Conservation (phyloP, 495 filamentous ascomycete species). For the Penicillium samsonianum region DNA sequence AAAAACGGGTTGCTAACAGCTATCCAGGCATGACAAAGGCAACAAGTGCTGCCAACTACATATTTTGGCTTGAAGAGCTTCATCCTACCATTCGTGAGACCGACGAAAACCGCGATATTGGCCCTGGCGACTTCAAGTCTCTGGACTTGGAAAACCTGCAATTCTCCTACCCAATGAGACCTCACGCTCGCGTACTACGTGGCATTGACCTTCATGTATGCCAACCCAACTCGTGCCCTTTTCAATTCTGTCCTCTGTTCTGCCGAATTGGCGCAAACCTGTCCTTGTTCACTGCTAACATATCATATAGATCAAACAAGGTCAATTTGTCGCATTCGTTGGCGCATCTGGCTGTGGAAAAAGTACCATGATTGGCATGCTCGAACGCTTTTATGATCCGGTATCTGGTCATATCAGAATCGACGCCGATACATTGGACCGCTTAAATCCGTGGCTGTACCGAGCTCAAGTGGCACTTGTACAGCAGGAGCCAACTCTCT, state of each 20-base stretch:
- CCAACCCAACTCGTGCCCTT: neutral
- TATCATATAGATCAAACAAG: conserved; percentile 23
- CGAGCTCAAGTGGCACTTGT: conserved; percentile 38
- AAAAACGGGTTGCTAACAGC: neutral
- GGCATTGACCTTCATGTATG: conserved; percentile 17
- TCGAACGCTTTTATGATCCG: conserved; percentile 58
- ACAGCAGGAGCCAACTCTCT: conserved; percentile 45
- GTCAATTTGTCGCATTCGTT: conserved; percentile 53
- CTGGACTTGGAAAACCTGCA: conserved; percentile 55
- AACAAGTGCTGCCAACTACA: conserved; percentile 43
- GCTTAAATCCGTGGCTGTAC: conserved; percentile 25
- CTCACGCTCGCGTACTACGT: conserved; percentile 14
- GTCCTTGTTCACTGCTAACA: neutral
- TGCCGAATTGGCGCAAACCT: neutral
- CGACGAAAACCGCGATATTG: conserved; percentile 29
- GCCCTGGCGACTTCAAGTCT: conserved; percentile 18
- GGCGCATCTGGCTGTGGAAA: conserved; percentile 61
- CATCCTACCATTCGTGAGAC: conserved; percentile 42
- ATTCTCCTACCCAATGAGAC: conserved; percentile 56
- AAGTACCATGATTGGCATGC: conserved; percentile 53
- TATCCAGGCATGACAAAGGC: conserved; percentile 48
- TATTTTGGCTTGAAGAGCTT: conserved; percentile 45
- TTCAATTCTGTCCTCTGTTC: neutral
- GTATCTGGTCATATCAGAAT: conserved; percentile 33
- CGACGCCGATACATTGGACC: conserved; percentile 18